Conservation (phyloP, 305 asterid genomes). For the Vinca major region DNA sequence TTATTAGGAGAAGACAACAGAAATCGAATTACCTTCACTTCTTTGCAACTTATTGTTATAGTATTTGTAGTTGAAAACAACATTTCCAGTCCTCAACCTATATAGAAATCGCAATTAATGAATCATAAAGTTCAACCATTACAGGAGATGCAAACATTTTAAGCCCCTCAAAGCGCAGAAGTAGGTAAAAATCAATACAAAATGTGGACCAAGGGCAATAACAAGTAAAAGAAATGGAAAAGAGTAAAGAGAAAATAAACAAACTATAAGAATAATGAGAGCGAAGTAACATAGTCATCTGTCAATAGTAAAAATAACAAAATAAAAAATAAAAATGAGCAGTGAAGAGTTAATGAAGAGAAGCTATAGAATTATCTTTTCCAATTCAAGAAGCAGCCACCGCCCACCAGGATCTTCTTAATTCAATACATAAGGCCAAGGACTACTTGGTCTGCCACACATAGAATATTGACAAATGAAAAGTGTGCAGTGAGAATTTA, state of each 20-base stretch:
- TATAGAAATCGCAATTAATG: background rate
- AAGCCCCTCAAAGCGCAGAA: background rate
- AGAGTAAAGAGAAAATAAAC: background rate
- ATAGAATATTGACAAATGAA: background rate
- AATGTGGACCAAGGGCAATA: background rate
- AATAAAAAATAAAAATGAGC: too few species aligned
- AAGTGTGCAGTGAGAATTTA: background rate
- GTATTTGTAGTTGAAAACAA: slow-evolving; percentile 88
- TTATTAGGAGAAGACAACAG: too few species aligned
- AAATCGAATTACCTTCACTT: slow-evolving; percentile 70
- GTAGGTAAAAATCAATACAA: slow-evolving; percentile 1
- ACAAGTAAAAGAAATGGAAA: background rate
- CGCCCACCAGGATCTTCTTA: too few species aligned
- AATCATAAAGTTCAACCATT: background rate
- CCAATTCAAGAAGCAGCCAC: background rate
- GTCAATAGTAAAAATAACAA: too few species aligned
- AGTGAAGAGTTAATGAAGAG: too few species aligned
- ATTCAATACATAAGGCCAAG: too few species aligned
- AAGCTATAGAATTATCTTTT: too few species aligned
- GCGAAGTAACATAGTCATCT: background rate
- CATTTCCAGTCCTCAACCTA: slow-evolving; percentile 90
- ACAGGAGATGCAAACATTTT: background rate
- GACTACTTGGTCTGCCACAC: too few species aligned
- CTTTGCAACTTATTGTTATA: slow-evolving; percentile 81
- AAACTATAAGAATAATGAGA: background rate